Percentiles rank a stretch among this genome's conserved stretches.
Conservation (phyloP, 371 early-diverging fungal species). For the Apophysomyces trapeziformis region DNA sequence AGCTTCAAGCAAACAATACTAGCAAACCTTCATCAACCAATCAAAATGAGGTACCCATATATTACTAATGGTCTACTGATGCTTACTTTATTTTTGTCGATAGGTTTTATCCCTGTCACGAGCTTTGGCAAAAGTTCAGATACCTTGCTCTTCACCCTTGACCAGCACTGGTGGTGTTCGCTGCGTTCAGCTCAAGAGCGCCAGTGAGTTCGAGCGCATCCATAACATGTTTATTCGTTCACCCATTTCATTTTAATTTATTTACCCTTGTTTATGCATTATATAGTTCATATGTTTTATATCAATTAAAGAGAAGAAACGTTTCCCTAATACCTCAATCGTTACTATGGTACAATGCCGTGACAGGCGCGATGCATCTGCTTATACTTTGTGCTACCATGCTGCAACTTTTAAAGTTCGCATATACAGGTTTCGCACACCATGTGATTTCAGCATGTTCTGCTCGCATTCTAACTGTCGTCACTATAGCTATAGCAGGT, state of each 20-base stretch:
- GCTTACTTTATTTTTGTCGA: neutral
- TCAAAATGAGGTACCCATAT: constrained; percentile 6
- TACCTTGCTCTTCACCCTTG: constrained; percentile 23
- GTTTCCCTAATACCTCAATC: too few relatives aligned
- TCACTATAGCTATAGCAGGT: too few relatives aligned
- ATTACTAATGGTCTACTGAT: neutral
- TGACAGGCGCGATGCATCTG: neutral
- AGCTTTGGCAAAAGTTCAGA: constrained; percentile 37
- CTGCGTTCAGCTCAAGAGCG: constrained; percentile 32
- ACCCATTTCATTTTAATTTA: neutral
- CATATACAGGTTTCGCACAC: too few relatives aligned
- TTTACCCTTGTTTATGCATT: constrained; percentile 11
- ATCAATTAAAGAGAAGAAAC: neutral
- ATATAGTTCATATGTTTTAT: constrained; percentile 8
- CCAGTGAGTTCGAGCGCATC: constrained; percentile 39
- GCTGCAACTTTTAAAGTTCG: constrained; percentile 16
- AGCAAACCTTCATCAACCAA: neutral
- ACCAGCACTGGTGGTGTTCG: constrained; percentile 11
- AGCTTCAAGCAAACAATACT: constrained; percentile 20
- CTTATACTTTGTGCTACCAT: neutral
- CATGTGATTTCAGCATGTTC: too few relatives aligned
- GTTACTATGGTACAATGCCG: too few relatives aligned
- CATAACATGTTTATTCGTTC: constrained; percentile 33
- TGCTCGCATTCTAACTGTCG: too few relatives aligned
- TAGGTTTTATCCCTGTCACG: constrained; percentile 12